Base-by-base conservation (phyloP, 768 basidiomycete species). In the Hygrophoropsis aurantiaca region DNA sequence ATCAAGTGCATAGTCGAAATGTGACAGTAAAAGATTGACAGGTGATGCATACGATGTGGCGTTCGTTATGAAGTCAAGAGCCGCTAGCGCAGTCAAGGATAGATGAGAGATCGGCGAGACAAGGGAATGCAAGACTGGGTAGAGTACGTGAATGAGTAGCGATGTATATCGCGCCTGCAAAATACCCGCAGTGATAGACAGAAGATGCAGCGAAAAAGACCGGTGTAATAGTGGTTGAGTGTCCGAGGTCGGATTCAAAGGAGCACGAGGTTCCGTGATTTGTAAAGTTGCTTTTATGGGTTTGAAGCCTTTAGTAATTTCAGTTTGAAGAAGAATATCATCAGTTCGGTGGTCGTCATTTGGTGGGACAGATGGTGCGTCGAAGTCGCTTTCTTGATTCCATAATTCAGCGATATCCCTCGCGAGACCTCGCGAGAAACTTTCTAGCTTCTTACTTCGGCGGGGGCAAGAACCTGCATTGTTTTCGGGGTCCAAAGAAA, bases 1-100 rank as follows among this genome's bases (percentile, higher is more conserved):
- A 56, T 97, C 93, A 46, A 99, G 80, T 8, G 92, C 87, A 60
- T 99, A 98, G 67, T 99, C 95, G 55, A 95, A 95, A 65, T 99
- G 97, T 18, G 94, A 87, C 32, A 97, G 76, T 5, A 99, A 74
- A 21, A 98, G 74, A 58, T 94, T 94, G 36, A 85, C 82, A 0
- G 90, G 78, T 3, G 91, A 88, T n/a, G 94, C 92, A 57, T 93
- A 94, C 4, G 87, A 91, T 2, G 87, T 83, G 44, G 80, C 74
- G n/a, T 74, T 69, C 6, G 93, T 77, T 26, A 95, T 78, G 49
- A 77, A 83, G 49, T 78, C 65, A 44, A 99, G 74, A 2, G 92
- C 74, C 4, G 85, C 81, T 8, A 85, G 69, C 1, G 86, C 94
- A n/a, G 88, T 87, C 2, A 81, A 73, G 6, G 87, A 84, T 6